Percentiles rank a stretch among this genome's conserved stretches.
phyloP scores from a whole-genome alignment of 164 flowering plant species.

The Paratinospora sagittata region DNA sequence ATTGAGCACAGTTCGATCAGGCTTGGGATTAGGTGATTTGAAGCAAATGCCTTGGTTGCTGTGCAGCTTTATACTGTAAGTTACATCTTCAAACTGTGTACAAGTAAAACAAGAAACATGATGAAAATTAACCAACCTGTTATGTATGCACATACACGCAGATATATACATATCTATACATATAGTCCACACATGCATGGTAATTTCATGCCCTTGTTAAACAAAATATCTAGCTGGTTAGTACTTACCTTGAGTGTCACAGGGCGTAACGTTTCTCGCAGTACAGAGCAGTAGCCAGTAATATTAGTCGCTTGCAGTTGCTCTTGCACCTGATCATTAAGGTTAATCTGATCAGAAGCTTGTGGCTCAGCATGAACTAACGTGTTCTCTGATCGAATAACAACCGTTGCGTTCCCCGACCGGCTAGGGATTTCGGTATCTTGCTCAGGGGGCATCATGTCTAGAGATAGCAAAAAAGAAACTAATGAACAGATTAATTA shows the following conservation, averaged over 20 bases:
- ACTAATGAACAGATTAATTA: not conserved
- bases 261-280: constrained; percentile 36
- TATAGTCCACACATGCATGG: too few species aligned
- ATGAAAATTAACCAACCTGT: not conserved
- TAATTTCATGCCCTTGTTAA: too few species aligned
- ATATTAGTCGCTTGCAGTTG: constrained; percentile 10
- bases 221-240: too few species aligned
- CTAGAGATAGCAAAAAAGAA: too few species aligned
- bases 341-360: not conserved
- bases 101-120: not conserved
- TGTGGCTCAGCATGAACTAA: constrained; percentile 35
- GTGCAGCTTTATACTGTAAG: constrained; percentile 32
- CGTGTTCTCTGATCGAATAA: constrained; percentile 21
- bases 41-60: constrained; percentile 19
- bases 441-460: constrained; percentile 64
- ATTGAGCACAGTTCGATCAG: constrained; percentile 39
- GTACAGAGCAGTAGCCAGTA: constrained; percentile 23
- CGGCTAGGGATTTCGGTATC: constrained; percentile 19
- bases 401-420: constrained; percentile 5
- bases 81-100: constrained; percentile 79
- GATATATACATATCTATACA: too few species aligned
- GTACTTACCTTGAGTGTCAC: constrained; percentile 54
- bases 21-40: constrained; percentile 11
- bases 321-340: constrained; percentile 20
- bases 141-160: too few species aligned